Evolutionary conservation across 2,329 filamentous ascomycete species (phyloP).

Genomic region (Trichoderma harzianum): DNA sequence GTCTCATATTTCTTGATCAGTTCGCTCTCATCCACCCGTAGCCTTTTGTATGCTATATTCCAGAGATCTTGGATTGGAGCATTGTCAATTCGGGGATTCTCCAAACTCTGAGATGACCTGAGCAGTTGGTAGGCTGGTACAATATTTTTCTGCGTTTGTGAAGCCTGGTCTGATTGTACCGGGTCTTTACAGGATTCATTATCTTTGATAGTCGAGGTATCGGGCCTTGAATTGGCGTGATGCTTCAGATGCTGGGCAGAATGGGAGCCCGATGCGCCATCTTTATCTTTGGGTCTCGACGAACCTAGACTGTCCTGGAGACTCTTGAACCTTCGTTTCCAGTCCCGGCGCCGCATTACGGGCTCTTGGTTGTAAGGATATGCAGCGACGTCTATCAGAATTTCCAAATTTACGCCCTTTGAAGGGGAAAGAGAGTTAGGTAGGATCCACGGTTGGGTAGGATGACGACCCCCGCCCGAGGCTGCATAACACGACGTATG

Average conservation of each 20-base stretch:
- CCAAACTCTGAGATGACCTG: accelerated
- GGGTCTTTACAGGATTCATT: neutral
- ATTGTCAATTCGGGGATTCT: neutral
- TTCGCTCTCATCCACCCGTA: neutral
- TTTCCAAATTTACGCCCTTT: accelerated
- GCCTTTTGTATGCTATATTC: neutral
- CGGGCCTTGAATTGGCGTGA: neutral
- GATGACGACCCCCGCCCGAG: neutral
- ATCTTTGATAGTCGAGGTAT: neutral
- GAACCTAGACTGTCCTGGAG: neutral
- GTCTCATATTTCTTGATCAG: neutral
- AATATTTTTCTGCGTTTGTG: neutral
- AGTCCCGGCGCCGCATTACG: neutral
- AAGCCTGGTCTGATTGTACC: neutral
- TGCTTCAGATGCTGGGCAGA: neutral
- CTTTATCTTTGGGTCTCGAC: neutral
- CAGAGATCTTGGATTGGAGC: neutral
- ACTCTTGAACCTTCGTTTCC: neutral
- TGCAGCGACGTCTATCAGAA: neutral
- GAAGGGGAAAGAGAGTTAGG: neutral
- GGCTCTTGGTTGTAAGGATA: neutral
- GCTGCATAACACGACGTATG: neutral
- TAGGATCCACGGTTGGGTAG: neutral
- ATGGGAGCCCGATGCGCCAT: neutral
- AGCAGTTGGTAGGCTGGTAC: neutral